phyloP scores from a whole-genome alignment of 306 rosid genomes.

The Vigna nakashimae region DNA sequence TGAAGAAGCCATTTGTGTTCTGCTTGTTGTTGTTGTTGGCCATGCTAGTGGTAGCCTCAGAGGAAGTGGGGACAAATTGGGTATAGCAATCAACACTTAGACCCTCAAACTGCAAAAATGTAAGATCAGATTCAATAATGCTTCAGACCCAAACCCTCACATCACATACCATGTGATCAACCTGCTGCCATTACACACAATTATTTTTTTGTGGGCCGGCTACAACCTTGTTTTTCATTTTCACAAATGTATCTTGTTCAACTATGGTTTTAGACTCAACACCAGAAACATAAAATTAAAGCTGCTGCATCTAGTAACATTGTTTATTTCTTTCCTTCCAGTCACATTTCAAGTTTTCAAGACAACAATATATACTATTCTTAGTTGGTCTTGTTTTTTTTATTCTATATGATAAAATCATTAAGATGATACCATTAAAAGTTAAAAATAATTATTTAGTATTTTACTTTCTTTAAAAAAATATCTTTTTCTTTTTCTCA shows the following conservation, averaged over 20 bases:
- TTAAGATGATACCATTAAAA: too few species aligned
- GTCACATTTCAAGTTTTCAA: not conserved
- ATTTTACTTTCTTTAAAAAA: too few species aligned
- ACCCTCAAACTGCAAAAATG: slow-evolving; percentile 19
- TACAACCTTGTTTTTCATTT: not conserved
- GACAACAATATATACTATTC: not conserved
- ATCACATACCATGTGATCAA: slow-evolving; percentile 28
- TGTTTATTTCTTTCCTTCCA: not conserved
- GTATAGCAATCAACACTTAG: slow-evolving; percentile 16
- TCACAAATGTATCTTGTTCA: not conserved
- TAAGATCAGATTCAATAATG: slow-evolving; percentile 18
- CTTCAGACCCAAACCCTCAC: not conserved
- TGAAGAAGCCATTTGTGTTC: not conserved
- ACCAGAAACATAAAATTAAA: not conserved
- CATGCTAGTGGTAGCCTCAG: slow-evolving; percentile 4
- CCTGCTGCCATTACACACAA: slow-evolving; percentile 5
- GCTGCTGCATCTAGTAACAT: not conserved
- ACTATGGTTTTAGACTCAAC: not conserved
- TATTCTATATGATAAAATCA: too few species aligned
- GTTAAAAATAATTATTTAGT: too few species aligned
- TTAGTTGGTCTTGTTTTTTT: too few species aligned
- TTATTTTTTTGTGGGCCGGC: not conserved
- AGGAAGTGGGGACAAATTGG: slow-evolving; percentile 10
- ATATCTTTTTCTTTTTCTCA: too few species aligned
- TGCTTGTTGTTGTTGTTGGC: not conserved